Percentiles rank a stretch among this genome's conserved stretches.
These are phyloP conservation scores for Tephrocybe sp. DNA, from an alignment of 768 basidiomycete genomes.

Conservation along the genomic window DNA sequence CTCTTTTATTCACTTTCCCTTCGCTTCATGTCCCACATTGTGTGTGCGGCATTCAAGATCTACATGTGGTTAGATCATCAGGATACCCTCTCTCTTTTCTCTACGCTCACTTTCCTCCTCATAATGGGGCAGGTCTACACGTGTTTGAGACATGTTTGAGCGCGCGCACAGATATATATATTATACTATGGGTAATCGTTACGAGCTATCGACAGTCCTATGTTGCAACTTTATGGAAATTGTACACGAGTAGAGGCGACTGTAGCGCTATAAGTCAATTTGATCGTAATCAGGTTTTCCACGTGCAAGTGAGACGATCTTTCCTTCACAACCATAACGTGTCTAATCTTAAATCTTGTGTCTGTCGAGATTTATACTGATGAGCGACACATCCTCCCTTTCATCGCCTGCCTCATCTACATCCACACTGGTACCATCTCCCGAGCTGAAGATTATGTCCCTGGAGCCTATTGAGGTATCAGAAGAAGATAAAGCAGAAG, in stretches of 20 bases:
- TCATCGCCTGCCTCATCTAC: constrained; percentile 39
- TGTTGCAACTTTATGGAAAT: background rate
- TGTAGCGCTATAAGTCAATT: too few relatives aligned
- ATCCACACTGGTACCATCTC: constrained; percentile 59
- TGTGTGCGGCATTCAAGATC: constrained; percentile 1
- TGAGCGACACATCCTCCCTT: constrained; percentile 34
- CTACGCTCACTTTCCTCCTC: background rate
- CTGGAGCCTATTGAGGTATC: constrained; percentile 53
- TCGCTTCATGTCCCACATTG: constrained; percentile 5
- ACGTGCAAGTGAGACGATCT: too few relatives aligned
- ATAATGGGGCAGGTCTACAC: constrained; percentile 1
- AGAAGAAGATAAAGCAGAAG: constrained; percentile 68
- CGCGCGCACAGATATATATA: background rate
- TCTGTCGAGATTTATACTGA: constrained; percentile 5
- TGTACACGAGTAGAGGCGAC: constrained; percentile 3
- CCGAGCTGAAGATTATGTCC: constrained; percentile 51
- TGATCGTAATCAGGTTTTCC: constrained; percentile 9
- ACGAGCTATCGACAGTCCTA: background rate
- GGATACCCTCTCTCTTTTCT: constrained; percentile 7
- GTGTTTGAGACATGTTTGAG: constrained; percentile 8
- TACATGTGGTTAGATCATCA: constrained; percentile 8
- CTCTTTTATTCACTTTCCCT: constrained; percentile 5
- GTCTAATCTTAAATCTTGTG: too few relatives aligned
- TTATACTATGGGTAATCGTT: background rate
- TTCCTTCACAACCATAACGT: too few relatives aligned